Evolutionary conservation across 2,329 filamentous ascomycete genomes (phyloP).

Genomic region (Colletotrichum scovillei): DNA sequence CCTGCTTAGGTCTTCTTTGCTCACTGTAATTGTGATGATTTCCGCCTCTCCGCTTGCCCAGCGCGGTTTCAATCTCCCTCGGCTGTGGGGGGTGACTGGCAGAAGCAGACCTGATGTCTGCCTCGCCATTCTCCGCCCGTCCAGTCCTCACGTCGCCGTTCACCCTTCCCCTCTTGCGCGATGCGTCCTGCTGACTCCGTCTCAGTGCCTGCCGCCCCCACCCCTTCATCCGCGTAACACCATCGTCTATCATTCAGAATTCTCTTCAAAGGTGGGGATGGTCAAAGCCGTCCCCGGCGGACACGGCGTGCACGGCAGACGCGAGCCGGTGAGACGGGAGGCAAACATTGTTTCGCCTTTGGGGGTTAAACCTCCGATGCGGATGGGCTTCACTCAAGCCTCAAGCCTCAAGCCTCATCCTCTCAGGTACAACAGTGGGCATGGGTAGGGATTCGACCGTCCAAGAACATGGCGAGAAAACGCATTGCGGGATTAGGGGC

Average conservation of each 20-base stretch:
- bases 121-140: not conserved
- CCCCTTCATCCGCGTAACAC: not conserved
- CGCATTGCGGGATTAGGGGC: not conserved
- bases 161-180: not conserved
- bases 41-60: slow-evolving; percentile 1
- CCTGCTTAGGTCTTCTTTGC: not conserved
- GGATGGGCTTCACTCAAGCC: slow-evolving; percentile 5
- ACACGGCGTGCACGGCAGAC: slow-evolving; percentile 16
- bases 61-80: slow-evolving; percentile 17
- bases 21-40: not conserved
- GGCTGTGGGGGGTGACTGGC: not conserved
- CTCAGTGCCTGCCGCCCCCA: not conserved
- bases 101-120: not conserved
- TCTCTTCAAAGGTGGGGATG: not conserved
- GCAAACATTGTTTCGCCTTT: slow-evolving; percentile 31
- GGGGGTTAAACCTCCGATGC: slow-evolving; percentile 17
- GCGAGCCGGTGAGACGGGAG: slow-evolving; percentile 20
- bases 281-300: not conserved
- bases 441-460: slow-evolving; percentile 11
- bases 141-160: not conserved
- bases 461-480: not conserved
- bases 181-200: not conserved
- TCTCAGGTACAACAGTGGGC: not conserved
- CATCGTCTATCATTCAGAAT: not conserved
- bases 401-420: slow-evolving; percentile 1